These are phyloP conservation scores for Penicillium macrosclerotiorum DNA, from an alignment of 495 filamentous ascomycete genomes.

Conservation along the genomic window DNA sequence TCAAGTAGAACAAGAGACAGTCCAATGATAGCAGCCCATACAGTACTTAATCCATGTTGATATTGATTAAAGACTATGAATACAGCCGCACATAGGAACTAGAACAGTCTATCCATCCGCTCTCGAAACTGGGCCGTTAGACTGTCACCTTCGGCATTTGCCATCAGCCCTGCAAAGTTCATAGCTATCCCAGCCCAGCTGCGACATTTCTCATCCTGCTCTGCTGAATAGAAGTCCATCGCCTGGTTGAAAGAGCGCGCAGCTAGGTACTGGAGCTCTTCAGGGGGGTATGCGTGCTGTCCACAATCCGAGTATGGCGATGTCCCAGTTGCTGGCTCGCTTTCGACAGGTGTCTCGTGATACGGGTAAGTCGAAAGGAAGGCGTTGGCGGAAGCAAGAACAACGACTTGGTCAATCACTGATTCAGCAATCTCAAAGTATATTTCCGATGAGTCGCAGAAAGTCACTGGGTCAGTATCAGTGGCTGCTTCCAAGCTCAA, in stretches of 20 bases:
- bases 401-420: conserved; percentile 49
- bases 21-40: too few relatives aligned
- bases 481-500: background rate
- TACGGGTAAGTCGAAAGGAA: too few relatives aligned
- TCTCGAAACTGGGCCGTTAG: conserved; percentile 53
- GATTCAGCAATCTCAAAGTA: conserved; percentile 20
- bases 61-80: too few relatives aligned
- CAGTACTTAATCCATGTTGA: too few relatives aligned
- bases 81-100: too few relatives aligned
- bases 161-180: conserved; percentile 54
- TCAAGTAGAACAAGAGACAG: too few relatives aligned
- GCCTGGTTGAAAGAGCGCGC: conserved; percentile 72
- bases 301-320: too few relatives aligned
- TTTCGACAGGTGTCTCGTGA: background rate
- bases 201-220: conserved; percentile 54
- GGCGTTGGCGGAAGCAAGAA: conserved; percentile 41
- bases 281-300: conserved; percentile 52
- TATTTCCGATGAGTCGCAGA: background rate
- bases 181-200: conserved; percentile 68
- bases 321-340: background rate
- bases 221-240: conserved; percentile 64
- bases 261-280: conserved; percentile 78
- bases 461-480: background rate
- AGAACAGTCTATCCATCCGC: conserved; percentile 50
- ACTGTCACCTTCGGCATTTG: conserved; percentile 32